phyloP scores from a whole-genome alignment of 306 rosid species.

The Echinosophora koreensis region DNA sequence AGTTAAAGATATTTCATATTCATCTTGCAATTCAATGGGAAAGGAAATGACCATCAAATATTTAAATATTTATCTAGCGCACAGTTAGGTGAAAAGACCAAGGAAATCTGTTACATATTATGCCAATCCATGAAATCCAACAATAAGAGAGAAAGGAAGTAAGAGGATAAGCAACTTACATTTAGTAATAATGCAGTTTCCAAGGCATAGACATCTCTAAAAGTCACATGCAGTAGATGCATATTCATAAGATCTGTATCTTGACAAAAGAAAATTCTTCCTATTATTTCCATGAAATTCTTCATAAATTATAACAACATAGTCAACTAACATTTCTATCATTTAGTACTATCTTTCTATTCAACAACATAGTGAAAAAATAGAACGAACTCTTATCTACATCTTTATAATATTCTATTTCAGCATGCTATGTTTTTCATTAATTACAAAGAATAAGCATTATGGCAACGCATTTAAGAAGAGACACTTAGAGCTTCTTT shows the following conservation, averaged over 20 bases:
- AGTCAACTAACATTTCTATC: conserved; percentile 6
- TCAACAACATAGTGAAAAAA: conserved; percentile 26
- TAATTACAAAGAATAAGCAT: not conserved
- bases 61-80: conserved; percentile 16
- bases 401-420: conserved; percentile 4
- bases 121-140: conserved; percentile 26
- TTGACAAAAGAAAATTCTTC: conserved; percentile 39
- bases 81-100: conserved; percentile 8
- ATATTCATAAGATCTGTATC: conserved; percentile 69
- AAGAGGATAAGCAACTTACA: conserved; percentile 60
- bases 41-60: conserved; percentile 16
- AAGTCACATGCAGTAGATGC: conserved; percentile 82
- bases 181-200: conserved; percentile 87
- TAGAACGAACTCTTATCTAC: not conserved
- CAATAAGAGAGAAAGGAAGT: not conserved
- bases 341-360: conserved; percentile 27
- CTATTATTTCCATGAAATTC: conserved; percentile 39
- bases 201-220: conserved; percentile 83
- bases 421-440: conserved; percentile 22
- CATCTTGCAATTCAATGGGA: conserved; percentile 8
- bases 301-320: conserved; percentile 20
- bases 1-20: not conserved
- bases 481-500: not conserved
- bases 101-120: not conserved
- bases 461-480: conserved; percentile 10